These are phyloP conservation scores for Sanghuangporus sanghuang DNA, from an alignment of 1,284 basidiomycete species.

Conservation along the genomic window DNA sequence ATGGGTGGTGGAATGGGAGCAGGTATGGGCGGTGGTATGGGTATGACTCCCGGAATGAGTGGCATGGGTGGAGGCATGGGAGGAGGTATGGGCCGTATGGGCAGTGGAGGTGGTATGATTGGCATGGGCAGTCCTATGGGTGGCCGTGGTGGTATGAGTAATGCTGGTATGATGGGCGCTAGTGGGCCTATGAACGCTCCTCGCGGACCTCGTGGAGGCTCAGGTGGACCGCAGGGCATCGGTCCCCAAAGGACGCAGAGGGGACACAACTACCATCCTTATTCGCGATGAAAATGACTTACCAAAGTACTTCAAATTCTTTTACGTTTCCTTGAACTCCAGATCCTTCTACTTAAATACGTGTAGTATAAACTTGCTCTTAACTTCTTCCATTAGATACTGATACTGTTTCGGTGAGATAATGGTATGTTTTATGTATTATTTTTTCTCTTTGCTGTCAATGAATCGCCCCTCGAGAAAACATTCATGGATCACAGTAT, in stretches of 20 bases:
- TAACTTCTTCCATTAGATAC: neutral
- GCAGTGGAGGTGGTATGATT: conserved; percentile 30
- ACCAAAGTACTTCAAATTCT: neutral
- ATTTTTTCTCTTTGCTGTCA: neutral
- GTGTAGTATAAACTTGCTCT: conserved; percentile 10
- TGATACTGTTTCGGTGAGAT: neutral
- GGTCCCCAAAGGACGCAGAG: conserved; percentile 72
- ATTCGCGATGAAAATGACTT: conserved; percentile 48
- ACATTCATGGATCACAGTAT: neutral
- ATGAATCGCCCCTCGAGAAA: neutral
- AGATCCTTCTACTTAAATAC: neutral
- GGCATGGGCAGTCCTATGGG: conserved; percentile 33
- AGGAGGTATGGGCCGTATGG: conserved; percentile 35
- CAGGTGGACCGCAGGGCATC: conserved; percentile 45
- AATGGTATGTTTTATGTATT: conserved; percentile 12
- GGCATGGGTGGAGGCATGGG: conserved; percentile 31
- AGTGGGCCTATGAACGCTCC: conserved; percentile 56
- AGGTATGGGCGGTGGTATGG: conserved; percentile 29
- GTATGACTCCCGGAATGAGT: conserved; percentile 29
- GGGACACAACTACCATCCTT: conserved; percentile 76
- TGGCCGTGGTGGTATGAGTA: conserved; percentile 42
- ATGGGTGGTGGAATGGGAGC: conserved; percentile 32
- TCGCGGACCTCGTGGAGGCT: conserved; percentile 57
- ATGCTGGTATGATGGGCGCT: conserved; percentile 23
- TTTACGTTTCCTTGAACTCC: neutral